Conservation (phyloP, 495 filamentous ascomycete genomes). For the Acidomyces sp. region DNA sequence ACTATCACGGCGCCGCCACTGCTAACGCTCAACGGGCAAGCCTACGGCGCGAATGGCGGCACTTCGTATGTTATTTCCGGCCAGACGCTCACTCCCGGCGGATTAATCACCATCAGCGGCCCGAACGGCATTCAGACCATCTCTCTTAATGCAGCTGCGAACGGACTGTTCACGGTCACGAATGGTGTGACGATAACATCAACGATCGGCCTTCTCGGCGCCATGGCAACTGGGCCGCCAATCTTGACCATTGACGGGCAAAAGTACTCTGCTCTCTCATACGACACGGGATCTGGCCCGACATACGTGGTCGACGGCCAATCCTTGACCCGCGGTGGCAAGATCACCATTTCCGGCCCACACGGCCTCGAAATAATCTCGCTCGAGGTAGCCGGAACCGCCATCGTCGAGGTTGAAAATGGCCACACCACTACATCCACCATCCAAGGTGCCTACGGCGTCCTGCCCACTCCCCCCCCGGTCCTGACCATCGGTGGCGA, state of each 20-base stretch:
- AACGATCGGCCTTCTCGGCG: constrained; percentile 3
- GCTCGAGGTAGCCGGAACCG: constrained; percentile 9
- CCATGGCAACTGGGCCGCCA: constrained; percentile 15
- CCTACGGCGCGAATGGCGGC: constrained; percentile 11
- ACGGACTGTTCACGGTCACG: constrained; percentile 2
- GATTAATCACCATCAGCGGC: constrained; percentile 10
- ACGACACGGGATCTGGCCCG: constrained; percentile 10
- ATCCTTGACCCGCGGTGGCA: constrained; percentile 15
- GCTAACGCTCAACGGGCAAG: constrained; percentile 8
- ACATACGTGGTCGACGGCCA: constrained; percentile 16
- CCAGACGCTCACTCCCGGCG: constrained; percentile 16
- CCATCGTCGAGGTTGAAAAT: constrained; percentile 3
- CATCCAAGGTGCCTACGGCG: constrained; percentile 8
- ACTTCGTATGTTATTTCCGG: constrained; percentile 15
- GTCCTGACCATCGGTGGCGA: constrained; percentile 23
- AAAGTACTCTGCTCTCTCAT: constrained; percentile 13
- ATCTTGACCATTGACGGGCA: constrained; percentile 12
- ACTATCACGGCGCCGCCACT: constrained; percentile 15
- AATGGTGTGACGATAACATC: constrained; percentile 5
- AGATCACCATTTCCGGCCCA: constrained; percentile 11
- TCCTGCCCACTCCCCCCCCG: constrained; percentile 20
- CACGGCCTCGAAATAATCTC: constrained; percentile 9
- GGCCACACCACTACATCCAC: constrained; percentile 11
- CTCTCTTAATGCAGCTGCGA: constrained; percentile 13
- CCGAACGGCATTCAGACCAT: constrained; percentile 10